Base-by-base conservation (phyloP, 2,329 filamentous ascomycete species). In the Stemphylium beticola region DNA sequence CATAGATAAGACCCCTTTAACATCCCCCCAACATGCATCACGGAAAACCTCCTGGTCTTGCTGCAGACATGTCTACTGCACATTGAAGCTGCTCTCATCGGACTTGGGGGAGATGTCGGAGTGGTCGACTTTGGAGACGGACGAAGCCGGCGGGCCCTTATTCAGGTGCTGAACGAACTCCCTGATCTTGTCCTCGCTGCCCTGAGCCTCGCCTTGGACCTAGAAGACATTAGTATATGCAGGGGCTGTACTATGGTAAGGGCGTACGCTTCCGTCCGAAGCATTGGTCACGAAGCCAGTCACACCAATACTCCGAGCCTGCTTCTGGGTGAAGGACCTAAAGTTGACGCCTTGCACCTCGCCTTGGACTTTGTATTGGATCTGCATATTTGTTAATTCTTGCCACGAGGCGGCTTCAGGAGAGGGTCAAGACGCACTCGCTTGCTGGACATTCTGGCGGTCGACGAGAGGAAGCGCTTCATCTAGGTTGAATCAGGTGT, bases 201-300 rank as follows among this genome's bases (percentile, higher is more conserved):
- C 93, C 73, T 98, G 93, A 4, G 88, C 92, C 77, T 97, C 93
- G 22, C 93, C 93, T 69, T 91, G 86, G 41, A 98, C 93, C 91
- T 96, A 62, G 4, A 10, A 2, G 24, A 29, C 18, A 31, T 69
- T 32, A 71, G 58, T 34, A 36, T 29, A 14, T 37, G 44, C 36
- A 18, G 4, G 3, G 10, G 22, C 6, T 11, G 32, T 31, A 29
- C 7, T 9, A 26, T 26, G 10, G 22, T 15, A 32, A 36, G 31
- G 20, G 49, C 69, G 41, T 62, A 79, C 79, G 7, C 71, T 76
- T 37, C 80, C 80, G 58, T 82, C 78, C 10, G 72, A 74, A 5
- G 70, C 75, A 59, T 82, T 82, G 49, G 74, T 74, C 4, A 81
- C 79, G 47, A 68, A 77, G 40, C 80, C 80, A 15, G 79, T 82